Base-by-base conservation (phyloP, 2,329 filamentous ascomycete genomes). In the Neopestalotiopsis rosae region DNA sequence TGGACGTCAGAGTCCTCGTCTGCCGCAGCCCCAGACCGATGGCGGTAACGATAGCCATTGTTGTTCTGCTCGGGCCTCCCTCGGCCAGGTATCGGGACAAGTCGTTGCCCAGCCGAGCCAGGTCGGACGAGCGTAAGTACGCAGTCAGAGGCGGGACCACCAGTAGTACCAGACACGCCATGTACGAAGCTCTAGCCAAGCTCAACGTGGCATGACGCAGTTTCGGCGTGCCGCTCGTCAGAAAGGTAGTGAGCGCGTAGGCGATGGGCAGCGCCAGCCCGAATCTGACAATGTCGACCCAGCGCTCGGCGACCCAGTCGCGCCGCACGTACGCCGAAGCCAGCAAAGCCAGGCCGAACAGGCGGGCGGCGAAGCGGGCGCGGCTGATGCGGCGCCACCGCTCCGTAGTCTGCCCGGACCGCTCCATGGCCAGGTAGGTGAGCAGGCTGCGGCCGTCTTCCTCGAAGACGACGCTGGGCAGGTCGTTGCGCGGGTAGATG, bases 401-500 rank as follows among this genome's bases (percentile, higher is more conserved):
- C 14, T 17, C 30, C n/a, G 32, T 62, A 9, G 28, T 62, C 32
- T 62, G 59, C 10, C 7, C 14, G 28, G 59, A 32, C 32, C n/a
- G 17, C 32, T 42, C 30, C 30, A 34, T 13, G n/a, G n/a, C 32
- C 30, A 62, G 32, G 17, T 62, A 62, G 7, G 30, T 12, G 14
- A 62, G 28, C 28, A 62, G n/a, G 9, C 30, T 5, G 7, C 30
- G 30, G 59, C 59, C 59, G 32, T 62, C 59, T 6, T 20, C 14
- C 59, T 62, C 59, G 17, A 62, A 62, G n/a, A 20, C n/a, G 17
- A n/a, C 10, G 30, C 30, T 9, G 30, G 59, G 57, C 57, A n/a
- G 59, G 59, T 34, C 34, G 59, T 20, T 40, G 30, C 34, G 30
- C 59, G 59, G 68, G 70, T 77, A 74, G 5, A 79, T 71, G 63